phyloP scores from a whole-genome alignment of 768 basidiomycete species.

The Rhodocollybia butyracea region DNA sequence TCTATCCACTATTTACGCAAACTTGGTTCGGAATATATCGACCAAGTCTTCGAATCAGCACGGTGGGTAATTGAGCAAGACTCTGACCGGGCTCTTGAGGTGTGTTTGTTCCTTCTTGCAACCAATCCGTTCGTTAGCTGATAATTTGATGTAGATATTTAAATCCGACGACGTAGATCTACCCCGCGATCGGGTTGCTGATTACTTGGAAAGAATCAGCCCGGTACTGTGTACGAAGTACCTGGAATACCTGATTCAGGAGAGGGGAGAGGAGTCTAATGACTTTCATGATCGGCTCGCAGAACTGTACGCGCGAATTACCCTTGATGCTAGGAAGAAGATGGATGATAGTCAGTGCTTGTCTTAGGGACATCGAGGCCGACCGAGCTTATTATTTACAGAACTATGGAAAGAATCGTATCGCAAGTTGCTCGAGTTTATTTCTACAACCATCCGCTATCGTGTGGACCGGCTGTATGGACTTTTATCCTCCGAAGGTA shows the following conservation, averaged over 20 bases:
- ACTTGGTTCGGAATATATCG: conserved; percentile 76
- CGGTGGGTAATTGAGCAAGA: conserved; percentile 84
- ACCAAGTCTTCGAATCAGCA: conserved; percentile 78
- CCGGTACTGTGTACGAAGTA: conserved; percentile 70
- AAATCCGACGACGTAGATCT: conserved; percentile 93
- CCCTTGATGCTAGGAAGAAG: conserved; percentile 52
- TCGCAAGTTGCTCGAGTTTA: conserved; percentile 71
- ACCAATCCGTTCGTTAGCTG: not conserved
- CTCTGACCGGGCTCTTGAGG: conserved; percentile 74
- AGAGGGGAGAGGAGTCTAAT: conserved; percentile 62
- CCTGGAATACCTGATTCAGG: conserved; percentile 80
- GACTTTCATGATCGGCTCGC: conserved; percentile 87
- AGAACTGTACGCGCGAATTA: conserved; percentile 79
- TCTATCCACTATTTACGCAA: conserved; percentile 91
- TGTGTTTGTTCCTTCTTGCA: conserved; percentile 18
- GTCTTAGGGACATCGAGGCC: not conserved
- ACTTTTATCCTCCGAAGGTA: conserved; percentile 79
- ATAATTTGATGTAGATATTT: conserved; percentile 64
- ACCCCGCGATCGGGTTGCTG: conserved; percentile 70
- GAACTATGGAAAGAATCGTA: conserved; percentile 52
- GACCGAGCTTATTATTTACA: conserved; percentile 21
- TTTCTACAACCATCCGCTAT: conserved; percentile 68
- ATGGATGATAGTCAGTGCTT: conserved; percentile 52
- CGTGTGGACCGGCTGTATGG: conserved; percentile 78
- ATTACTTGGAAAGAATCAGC: conserved; percentile 73